Evolutionary conservation across 768 basidiomycete genomes (phyloP).

Genomic region (Suillus subalutaceus): DNA sequence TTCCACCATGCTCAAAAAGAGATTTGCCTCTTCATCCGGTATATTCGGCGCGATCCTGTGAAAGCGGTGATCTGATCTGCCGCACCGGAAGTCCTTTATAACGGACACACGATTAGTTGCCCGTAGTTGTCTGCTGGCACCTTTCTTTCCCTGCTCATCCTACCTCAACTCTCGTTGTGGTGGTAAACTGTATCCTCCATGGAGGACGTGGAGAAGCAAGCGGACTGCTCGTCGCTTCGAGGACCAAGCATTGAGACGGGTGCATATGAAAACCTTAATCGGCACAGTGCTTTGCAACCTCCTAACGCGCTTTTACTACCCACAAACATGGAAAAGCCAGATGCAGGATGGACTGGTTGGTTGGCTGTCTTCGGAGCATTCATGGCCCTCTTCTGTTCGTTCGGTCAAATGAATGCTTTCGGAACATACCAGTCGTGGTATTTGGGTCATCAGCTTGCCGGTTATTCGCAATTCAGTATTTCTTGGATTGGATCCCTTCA

Average conservation of each 20-base stretch:
- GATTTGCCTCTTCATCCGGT: constrained; percentile 25
- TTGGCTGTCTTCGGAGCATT: constrained; percentile 67
- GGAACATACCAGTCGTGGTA: constrained; percentile 77
- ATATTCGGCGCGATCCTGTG: constrained; percentile 22
- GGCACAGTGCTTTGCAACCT: constrained; percentile 27
- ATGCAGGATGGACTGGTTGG: constrained; percentile 38
- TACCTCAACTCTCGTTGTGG: constrained; percentile 11
- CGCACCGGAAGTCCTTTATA: constrained; percentile 27
- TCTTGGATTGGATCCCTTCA: constrained; percentile 76
- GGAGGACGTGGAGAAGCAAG: constrained; percentile 35
- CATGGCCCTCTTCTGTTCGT: constrained; percentile 66
- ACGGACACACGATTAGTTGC: constrained; percentile 14
- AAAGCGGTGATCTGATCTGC: constrained; percentile 28
- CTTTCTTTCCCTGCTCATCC: constrained; percentile 20
- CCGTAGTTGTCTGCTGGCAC: constrained; percentile 12
- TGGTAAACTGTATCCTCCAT: constrained; percentile 19
- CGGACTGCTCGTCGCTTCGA: constrained; percentile 16
- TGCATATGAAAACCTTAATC: constrained; percentile 22
- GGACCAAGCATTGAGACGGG: constrained; percentile 28
- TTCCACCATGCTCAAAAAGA: constrained; percentile 16
- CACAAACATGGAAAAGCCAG: constrained; percentile 14
- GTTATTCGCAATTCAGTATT: constrained; percentile 55
- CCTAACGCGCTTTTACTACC: constrained; percentile 21
- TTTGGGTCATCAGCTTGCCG: constrained; percentile 55
- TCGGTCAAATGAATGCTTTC: constrained; percentile 73